Conservation (phyloP, 2,329 filamentous ascomycete genomes). For the Thermothelomyces thermophilus region DNA sequence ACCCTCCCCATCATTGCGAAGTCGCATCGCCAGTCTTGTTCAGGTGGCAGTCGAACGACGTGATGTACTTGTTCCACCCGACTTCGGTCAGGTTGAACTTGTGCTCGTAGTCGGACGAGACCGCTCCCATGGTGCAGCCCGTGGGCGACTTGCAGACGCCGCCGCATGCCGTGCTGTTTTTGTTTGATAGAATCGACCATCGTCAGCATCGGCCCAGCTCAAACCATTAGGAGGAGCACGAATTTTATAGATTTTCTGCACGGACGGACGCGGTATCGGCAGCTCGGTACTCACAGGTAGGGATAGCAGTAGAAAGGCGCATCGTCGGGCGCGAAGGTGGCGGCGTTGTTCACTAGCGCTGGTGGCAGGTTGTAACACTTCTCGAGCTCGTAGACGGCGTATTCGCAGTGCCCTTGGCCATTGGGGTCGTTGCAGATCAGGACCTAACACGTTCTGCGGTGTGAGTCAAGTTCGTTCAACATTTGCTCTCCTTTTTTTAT, state of each 20-base stretch:
- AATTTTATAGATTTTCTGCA: no score
- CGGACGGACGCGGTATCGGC: no score
- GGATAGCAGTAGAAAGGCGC: constrained; percentile 45
- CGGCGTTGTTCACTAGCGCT: constrained; percentile 36
- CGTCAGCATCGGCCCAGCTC: no score
- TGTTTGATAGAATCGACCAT: neutral
- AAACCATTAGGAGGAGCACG: no score
- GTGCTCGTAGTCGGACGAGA: constrained; percentile 40
- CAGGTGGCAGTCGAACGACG: constrained; percentile 33
- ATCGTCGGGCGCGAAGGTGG: constrained; percentile 46
- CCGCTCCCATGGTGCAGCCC: constrained; percentile 45
- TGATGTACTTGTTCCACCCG: constrained; percentile 37
- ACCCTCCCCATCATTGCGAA: neutral
- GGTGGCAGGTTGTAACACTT: constrained; percentile 41
- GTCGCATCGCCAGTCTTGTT: neutral
- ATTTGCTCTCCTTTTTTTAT: no score
- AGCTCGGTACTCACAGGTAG: constrained; percentile 30
- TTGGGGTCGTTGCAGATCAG: constrained; percentile 46
- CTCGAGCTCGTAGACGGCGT: constrained; percentile 38
- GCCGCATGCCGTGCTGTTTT: constrained; percentile 31
- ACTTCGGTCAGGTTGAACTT: constrained; percentile 43
- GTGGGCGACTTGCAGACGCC: constrained; percentile 43
- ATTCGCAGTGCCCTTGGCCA: constrained; percentile 41
- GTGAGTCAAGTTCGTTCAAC: neutral
- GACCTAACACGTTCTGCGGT: constrained; percentile 21